phyloP scores from a whole-genome alignment of 148 eudicot genomes.

The Rhododendron vialii region DNA sequence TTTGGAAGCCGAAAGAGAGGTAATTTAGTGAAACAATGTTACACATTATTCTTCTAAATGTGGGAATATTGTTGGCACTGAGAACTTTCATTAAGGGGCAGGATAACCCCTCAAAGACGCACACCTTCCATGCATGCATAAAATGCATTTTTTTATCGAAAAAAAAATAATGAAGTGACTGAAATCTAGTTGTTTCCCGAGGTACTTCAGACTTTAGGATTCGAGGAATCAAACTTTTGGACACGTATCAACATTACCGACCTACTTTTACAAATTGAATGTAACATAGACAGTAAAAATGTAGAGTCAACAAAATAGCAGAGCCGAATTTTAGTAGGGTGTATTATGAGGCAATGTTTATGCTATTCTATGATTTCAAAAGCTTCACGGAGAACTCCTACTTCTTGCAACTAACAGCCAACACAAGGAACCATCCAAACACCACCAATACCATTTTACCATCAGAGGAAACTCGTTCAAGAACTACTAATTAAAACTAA shows the following conservation, averaged over 20 bases:
- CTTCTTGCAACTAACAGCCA: background rate
- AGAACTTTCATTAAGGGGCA: background rate
- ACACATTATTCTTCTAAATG: background rate
- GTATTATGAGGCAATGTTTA: background rate
- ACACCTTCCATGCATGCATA: background rate
- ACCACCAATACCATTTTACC: background rate
- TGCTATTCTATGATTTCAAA: background rate
- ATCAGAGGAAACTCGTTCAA: background rate
- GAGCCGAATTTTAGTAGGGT: background rate
- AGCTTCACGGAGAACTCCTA: background rate
- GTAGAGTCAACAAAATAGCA: background rate
- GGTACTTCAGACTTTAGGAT: background rate
- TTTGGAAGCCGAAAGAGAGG: background rate
- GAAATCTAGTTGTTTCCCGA: background rate
- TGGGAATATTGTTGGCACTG: background rate
- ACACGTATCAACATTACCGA: background rate
- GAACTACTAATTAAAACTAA: background rate
- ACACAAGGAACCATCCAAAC: background rate
- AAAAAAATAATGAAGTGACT: background rate
- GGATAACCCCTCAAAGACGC: background rate
- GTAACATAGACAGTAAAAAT: background rate
- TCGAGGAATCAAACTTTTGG: background rate
- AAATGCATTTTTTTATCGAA: background rate
- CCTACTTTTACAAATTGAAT: background rate
- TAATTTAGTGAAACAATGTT: background rate